Conservation (phyloP, 139 green algal genomes). For the Zygnema circumcarinatum region DNA sequence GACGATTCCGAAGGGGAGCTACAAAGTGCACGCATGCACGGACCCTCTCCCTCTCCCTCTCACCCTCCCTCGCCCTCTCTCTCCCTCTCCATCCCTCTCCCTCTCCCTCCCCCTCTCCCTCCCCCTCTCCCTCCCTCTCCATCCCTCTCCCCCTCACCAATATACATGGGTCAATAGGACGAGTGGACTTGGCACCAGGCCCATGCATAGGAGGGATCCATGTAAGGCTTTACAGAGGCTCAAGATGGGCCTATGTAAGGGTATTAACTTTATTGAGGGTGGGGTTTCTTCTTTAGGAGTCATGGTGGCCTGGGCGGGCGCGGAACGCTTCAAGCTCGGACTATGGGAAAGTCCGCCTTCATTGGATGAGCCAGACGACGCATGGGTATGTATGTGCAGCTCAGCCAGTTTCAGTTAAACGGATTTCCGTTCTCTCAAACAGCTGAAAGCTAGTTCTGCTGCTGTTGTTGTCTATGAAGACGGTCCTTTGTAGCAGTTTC, state of each 20-base stretch:
- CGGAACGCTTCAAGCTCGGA: slow-evolving; percentile 71
- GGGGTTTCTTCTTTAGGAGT: slow-evolving; percentile 73
- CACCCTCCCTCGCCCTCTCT: not conserved
- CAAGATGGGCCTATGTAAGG: too few species aligned
- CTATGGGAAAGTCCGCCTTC: slow-evolving; percentile 30
- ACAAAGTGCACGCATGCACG: too few species aligned
- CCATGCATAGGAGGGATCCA: too few species aligned
- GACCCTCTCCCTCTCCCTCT: too few species aligned
- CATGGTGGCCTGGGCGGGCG: slow-evolving; percentile 95
- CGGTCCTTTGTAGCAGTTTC: not conserved
- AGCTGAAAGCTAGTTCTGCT: not conserved
- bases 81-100: not conserved
- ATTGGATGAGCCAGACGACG: slow-evolving; percentile 11
- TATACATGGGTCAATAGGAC: not conserved
- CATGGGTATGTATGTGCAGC: not conserved
- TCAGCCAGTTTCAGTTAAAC: not conserved
- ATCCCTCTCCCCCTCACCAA: not conserved
- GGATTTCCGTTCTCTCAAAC: not conserved
- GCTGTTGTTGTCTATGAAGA: not conserved
- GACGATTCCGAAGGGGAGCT: too few species aligned
- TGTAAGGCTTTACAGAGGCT: too few species aligned
- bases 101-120: not conserved
- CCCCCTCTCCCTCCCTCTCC: not conserved
- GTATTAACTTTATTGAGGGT: too few species aligned
- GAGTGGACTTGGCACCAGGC: too few species aligned